phyloP scores from a whole-genome alignment of 768 basidiomycete species.

The Boletus tylopilopsis region DNA sequence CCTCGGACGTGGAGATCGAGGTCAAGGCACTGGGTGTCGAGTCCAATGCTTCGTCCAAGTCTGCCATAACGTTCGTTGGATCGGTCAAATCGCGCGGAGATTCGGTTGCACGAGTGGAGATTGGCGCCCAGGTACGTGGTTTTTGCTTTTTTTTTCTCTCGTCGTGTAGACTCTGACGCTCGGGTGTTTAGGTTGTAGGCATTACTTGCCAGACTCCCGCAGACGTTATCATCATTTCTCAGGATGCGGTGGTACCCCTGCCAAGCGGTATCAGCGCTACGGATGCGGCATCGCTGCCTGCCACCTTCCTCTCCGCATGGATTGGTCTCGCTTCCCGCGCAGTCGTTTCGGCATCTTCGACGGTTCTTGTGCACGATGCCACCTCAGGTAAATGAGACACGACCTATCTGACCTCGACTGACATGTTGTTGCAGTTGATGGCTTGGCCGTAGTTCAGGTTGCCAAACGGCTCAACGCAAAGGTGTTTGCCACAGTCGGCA shows the following conservation, averaged over 20 bases:
- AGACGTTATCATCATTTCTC: conserved; percentile 15
- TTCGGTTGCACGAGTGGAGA: conserved; percentile 2
- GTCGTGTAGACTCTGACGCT: background rate
- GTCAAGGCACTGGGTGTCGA: conserved; percentile 15
- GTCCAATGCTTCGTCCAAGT: conserved; percentile 2
- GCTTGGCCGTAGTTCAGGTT: conserved; percentile 26
- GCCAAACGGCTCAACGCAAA: conserved; percentile 19
- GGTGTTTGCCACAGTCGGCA: conserved; percentile 21
- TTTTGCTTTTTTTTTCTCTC: background rate
- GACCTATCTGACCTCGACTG: background rate
- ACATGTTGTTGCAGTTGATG: conserved; percentile 13
- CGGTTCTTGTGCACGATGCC: conserved; percentile 26
- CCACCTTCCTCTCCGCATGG: conserved; percentile 26
- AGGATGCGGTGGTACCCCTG: conserved; percentile 9
- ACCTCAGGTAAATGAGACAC: conserved; percentile 16
- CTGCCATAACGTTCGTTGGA: conserved; percentile 18
- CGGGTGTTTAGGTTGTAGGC: conserved; percentile 13
- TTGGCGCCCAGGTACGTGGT: conserved; percentile 7
- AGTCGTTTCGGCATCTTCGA: conserved; percentile 19
- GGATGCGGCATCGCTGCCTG: conserved; percentile 22
- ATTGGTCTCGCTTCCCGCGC: conserved; percentile 22
- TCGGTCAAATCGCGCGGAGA: conserved; percentile 15
- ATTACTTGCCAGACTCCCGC: conserved; percentile 15
- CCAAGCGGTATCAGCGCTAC: conserved; percentile 9
- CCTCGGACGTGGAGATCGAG: conserved; percentile 19